Evolutionary conservation across 257 asterid genomes (phyloP).

Genomic region (Scutellaria minor): DNA sequence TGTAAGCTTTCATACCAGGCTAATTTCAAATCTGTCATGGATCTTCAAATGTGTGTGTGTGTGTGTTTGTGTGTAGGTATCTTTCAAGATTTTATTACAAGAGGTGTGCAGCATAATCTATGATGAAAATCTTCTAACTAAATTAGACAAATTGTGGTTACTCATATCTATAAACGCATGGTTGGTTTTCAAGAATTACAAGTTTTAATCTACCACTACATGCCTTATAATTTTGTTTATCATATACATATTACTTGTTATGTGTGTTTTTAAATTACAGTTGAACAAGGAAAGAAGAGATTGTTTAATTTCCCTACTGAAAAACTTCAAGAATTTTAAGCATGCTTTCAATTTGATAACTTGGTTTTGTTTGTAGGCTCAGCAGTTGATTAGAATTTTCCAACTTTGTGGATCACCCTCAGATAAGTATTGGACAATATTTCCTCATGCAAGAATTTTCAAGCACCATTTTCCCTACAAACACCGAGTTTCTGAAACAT

Average conservation of each 20-base stretch:
- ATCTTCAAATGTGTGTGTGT: not conserved
- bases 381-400: constrained; percentile 94
- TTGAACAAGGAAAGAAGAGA: constrained; percentile 2
- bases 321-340: not conserved
- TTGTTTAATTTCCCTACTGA: not conserved
- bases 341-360: not conserved
- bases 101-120: not conserved
- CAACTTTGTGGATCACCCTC: constrained; percentile 97
- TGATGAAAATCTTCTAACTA: not conserved
- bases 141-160: not conserved
- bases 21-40: not conserved
- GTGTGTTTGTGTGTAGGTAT: not conserved
- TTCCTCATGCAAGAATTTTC: constrained; percentile 92
- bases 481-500: constrained; percentile 81
- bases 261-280: not conserved
- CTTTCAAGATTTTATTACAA: not conserved
- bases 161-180: not conserved
- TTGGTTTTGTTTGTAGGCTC: constrained; percentile 58
- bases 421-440: constrained; percentile 94
- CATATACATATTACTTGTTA: too few species aligned
- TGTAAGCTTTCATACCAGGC: not conserved
- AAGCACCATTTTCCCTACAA: constrained; percentile 94
- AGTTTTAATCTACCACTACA: not conserved
- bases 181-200: not conserved
- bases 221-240: constrained; percentile 4